Percentiles rank a stretch among this genome's conserved stretches.
phyloP scores from a whole-genome alignment of 2,329 filamentous ascomycete genomes.

The Gnomoniopsis sp. region DNA sequence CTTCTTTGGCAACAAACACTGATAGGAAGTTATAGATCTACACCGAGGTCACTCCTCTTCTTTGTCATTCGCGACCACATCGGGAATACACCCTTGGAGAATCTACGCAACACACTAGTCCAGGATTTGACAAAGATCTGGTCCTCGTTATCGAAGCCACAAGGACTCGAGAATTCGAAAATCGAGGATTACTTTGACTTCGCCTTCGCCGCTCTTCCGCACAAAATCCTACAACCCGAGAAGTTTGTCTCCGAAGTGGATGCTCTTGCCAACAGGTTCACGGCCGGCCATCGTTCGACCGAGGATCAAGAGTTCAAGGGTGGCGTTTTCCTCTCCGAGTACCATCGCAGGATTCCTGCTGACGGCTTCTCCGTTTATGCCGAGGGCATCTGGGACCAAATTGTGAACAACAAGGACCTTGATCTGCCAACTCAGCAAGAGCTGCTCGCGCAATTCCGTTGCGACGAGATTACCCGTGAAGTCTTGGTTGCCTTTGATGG shows the following conservation, averaged over 20 bases:
- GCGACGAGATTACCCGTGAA: slow-evolving; percentile 92
- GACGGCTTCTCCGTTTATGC: slow-evolving; percentile 96
- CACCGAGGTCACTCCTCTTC: slow-evolving; percentile 87
- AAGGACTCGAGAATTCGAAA: slow-evolving; percentile 78
- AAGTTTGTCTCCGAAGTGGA: slow-evolving; percentile 80
- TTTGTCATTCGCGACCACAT: slow-evolving; percentile 98
- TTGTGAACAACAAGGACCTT: slow-evolving; percentile 97
- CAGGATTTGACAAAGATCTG: slow-evolving; percentile 91
- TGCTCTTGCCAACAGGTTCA: slow-evolving; percentile 77
- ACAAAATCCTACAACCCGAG: slow-evolving; percentile 94
- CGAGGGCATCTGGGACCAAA: slow-evolving; percentile 95
- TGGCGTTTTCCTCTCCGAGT: slow-evolving; percentile 86
- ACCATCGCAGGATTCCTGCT: slow-evolving; percentile 91
- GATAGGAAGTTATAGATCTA: slow-evolving; percentile 55
- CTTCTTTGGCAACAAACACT: neutral
- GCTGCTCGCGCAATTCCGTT: slow-evolving; percentile 92
- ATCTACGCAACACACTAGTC: slow-evolving; percentile 84
- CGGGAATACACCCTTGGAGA: slow-evolving; percentile 83
- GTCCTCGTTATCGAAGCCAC: slow-evolving; percentile 86
- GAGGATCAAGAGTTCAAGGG: slow-evolving; percentile 74
- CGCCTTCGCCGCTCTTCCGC: slow-evolving; percentile 89
- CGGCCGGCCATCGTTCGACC: slow-evolving; percentile 71
- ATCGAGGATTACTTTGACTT: slow-evolving; percentile 99
- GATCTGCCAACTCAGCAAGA: slow-evolving; percentile 97
- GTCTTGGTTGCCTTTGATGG: slow-evolving; percentile 82